Evolutionary conservation across 345 rosid genomes (phyloP).

Genomic region (Eucalyptus tenuipes): DNA sequence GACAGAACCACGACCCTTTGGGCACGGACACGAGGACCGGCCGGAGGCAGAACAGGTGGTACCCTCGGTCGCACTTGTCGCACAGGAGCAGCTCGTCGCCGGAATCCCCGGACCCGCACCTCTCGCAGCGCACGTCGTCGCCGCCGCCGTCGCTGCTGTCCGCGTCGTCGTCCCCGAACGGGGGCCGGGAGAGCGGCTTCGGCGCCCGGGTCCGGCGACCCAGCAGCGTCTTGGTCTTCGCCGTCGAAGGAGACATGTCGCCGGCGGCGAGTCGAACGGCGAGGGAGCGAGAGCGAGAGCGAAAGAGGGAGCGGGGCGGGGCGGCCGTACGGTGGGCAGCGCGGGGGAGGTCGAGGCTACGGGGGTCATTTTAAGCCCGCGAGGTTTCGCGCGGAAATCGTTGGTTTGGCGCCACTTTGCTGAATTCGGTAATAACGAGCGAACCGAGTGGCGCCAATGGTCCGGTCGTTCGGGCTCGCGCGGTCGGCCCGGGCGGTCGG

Average conservation of each 20-base stretch:
- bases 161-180: neutral
- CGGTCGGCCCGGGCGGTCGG: neutral
- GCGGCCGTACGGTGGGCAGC: neutral
- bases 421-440: neutral
- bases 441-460: neutral
- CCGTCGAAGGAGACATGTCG: neutral
- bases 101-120: slow-evolving; percentile 59
- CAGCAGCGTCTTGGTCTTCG: neutral
- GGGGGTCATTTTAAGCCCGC: neutral
- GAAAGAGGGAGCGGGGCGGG: neutral
- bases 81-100: slow-evolving; percentile 68
- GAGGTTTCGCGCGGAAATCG: slow-evolving; percentile 1
- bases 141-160: slow-evolving; percentile 2
- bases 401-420: neutral
- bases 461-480: neutral
- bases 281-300: neutral
- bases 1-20: slow-evolving; percentile 80
- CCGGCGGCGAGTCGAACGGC: neutral
- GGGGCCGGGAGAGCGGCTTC: slow-evolving; percentile 6
- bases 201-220: slow-evolving; percentile 46
- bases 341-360: neutral
- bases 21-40: slow-evolving; percentile 86
- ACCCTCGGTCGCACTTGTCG: slow-evolving; percentile 77
- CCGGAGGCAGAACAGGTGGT: slow-evolving; percentile 71
- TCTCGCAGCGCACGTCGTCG: slow-evolving; percentile 40